Evolutionary conservation across 768 basidiomycete genomes (phyloP), one percentile per base, ranked within the genome.

Genomic region (Pisolithus marmoratus): DNA sequence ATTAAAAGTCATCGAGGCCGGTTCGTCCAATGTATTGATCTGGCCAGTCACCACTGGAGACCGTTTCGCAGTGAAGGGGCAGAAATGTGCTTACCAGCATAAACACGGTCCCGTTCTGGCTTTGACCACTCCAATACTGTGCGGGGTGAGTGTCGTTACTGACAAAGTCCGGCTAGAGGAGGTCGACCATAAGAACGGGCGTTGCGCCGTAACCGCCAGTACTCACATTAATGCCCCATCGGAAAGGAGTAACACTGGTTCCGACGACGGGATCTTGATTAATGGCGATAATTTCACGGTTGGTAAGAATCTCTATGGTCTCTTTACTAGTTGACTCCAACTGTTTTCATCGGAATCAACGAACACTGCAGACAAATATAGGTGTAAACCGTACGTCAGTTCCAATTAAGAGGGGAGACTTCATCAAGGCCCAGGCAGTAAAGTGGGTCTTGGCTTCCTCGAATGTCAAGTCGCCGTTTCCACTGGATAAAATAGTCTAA

Each of bases 371-470:
- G 57, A 56, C 24, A 61, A 57, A 47, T n/a, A 31, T 14, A 36
- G n/a, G 53, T 17, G 27, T 53, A 14, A 54, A 36, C 62, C 77
- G 14, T 52, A 82, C 81, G 47, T 80, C 68, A 5, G 83, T 80
- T 48, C 83, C 78, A 51, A 85, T 80, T 47, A 85, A 69, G 14
- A 86, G 72, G 2, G 84, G 84, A 0, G 81, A 81, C 60, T 85
- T 86, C 79, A 85, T 77, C 27, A 87, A 65, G 34, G 82, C 82
- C 84, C 85, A 86, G 0, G 81, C 83, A 0, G 84, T 85, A 61
- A 85, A 87, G 61, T 87, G 84, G 3, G 82, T 74, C 63, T 85
- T 85, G 23, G 76, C 66, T 66, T 87, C 84, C 14, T 86, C 82
- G 59, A 72, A 76, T 0, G 79, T 77, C 42, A 85, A 68, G 29